Evolutionary conservation across 805 yeast genomes (phyloP).

Genomic region (Wickerhamiella sorbophila): DNA sequence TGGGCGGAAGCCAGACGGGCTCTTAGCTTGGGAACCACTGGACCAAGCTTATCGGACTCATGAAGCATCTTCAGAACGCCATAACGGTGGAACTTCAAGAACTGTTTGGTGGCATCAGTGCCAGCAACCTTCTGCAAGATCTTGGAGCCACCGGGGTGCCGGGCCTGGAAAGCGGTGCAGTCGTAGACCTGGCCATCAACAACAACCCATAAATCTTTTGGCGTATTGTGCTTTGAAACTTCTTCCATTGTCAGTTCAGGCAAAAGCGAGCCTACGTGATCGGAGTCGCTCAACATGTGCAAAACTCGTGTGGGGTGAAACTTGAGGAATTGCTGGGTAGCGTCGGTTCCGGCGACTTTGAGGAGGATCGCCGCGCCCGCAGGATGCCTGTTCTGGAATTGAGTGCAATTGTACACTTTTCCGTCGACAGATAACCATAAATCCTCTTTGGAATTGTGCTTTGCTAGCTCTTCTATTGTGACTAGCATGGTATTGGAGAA

Average conservation of each 20-base stretch:
- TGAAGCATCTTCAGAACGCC: slow-evolving; percentile 59
- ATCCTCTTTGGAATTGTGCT: neutral
- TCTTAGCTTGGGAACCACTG: neutral
- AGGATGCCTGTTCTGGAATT: slow-evolving; percentile 43
- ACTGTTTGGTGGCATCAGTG: slow-evolving; percentile 66
- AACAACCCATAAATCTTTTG: slow-evolving; percentile 70
- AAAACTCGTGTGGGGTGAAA: slow-evolving; percentile 45
- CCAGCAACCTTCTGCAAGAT: slow-evolving; percentile 47
- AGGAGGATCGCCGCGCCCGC: slow-evolving; percentile 44
- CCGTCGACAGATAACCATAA: neutral
- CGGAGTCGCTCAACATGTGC: neutral
- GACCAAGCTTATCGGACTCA: slow-evolving; percentile 48
- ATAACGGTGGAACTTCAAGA: slow-evolving; percentile 80
- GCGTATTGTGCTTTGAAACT: slow-evolving; percentile 39
- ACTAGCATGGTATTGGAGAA: neutral
- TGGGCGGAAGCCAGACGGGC: neutral
- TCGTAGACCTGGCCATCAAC: slow-evolving; percentile 70
- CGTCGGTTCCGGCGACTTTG: neutral
- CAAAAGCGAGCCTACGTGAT: neutral
- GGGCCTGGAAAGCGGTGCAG: slow-evolving; percentile 44
- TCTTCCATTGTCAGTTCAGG: slow-evolving; percentile 17
- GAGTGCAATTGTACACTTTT: slow-evolving; percentile 26
- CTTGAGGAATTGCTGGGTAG: slow-evolving; percentile 57
- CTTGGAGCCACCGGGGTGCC: slow-evolving; percentile 49
- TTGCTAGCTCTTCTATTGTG: neutral